Percentiles rank a stretch among this genome's conserved stretches.
phyloP scores from a whole-genome alignment of 1,284 basidiomycete genomes.

The Naganishia cerealis region DNA sequence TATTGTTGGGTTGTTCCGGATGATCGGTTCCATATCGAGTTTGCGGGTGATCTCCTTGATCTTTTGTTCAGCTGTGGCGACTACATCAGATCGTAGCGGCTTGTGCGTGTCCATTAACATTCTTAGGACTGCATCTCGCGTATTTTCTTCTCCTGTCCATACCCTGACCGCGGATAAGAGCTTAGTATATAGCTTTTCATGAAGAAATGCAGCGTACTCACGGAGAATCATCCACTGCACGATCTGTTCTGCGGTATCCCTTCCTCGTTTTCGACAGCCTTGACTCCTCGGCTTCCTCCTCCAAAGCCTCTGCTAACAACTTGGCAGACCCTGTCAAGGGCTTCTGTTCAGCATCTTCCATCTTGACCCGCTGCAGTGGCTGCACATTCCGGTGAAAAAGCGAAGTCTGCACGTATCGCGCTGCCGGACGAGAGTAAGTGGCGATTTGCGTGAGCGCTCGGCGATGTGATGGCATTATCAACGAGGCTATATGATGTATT shows the following conservation, averaged over 20 bases:
- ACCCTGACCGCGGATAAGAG: constrained; percentile 57
- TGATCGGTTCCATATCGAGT: constrained; percentile 44
- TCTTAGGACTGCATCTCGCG: constrained; percentile 70
- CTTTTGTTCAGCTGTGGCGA: constrained; percentile 71
- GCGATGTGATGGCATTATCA: not conserved
- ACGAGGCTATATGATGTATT: not conserved
- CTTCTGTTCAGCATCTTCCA: not conserved
- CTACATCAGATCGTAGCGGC: constrained; percentile 65
- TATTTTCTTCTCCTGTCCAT: constrained; percentile 74
- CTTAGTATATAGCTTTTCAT: not conserved
- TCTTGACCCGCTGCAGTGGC: not conserved
- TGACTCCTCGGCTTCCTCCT: constrained; percentile 60
- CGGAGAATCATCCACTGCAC: constrained; percentile 15
- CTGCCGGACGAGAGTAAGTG: not conserved
- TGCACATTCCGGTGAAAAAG: not conserved
- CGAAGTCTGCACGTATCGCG: not conserved
- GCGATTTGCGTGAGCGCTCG: not conserved
- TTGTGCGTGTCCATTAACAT: constrained; percentile 80
- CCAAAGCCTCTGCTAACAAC: constrained; percentile 69
- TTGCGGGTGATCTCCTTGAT: constrained; percentile 59
- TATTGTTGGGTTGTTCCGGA: constrained; percentile 6
- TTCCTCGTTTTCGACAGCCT: constrained; percentile 21
- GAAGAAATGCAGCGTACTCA: constrained; percentile 37
- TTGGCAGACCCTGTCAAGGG: constrained; percentile 61
- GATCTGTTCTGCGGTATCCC: constrained; percentile 15